phyloP scores from a whole-genome alignment of 2,329 filamentous ascomycete genomes.

The Xylariaceae sp. region DNA sequence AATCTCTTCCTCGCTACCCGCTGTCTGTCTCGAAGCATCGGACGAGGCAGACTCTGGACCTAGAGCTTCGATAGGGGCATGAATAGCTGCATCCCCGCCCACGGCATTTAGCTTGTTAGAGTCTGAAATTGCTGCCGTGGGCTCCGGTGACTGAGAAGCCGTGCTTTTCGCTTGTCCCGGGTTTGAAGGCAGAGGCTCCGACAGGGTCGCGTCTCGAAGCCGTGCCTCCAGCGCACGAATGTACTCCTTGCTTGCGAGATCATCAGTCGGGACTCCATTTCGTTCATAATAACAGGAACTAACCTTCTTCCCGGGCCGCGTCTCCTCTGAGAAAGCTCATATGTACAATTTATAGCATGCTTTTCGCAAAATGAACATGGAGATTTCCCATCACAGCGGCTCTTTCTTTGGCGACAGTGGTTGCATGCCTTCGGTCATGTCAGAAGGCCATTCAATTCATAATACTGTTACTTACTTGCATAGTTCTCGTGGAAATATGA shows the following conservation, averaged over 20 bases:
- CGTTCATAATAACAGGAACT: not conserved
- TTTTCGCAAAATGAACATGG: slow-evolving; percentile 13
- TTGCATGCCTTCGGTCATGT: slow-evolving; percentile 15
- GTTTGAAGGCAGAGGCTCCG: not conserved
- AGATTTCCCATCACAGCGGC: slow-evolving; percentile 9
- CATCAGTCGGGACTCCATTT: not conserved
- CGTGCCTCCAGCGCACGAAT: slow-evolving; percentile 11
- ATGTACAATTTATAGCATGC: slow-evolving; percentile 2
- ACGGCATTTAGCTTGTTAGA: too few species aligned
- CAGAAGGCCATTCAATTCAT: too few species aligned
- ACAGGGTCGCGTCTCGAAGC: slow-evolving; percentile 4
- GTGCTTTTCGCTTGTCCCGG: not conserved
- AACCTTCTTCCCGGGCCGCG: slow-evolving; percentile 14
- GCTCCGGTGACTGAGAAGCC: too few species aligned
- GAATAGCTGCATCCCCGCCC: too few species aligned
- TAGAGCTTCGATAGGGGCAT: too few species aligned
- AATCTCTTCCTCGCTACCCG: too few species aligned
- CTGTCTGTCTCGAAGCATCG: not conserved
- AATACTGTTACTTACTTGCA: too few species aligned
- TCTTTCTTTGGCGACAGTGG: slow-evolving; percentile 7
- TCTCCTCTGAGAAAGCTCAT: slow-evolving; percentile 7
- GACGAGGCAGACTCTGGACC: too few species aligned
- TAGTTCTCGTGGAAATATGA: too few species aligned
- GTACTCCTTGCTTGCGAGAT: slow-evolving; percentile 13
- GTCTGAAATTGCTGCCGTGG: not conserved